Base-by-base conservation (phyloP, 2,329 filamentous ascomycete species). In the Penicillium thymicola region DNA sequence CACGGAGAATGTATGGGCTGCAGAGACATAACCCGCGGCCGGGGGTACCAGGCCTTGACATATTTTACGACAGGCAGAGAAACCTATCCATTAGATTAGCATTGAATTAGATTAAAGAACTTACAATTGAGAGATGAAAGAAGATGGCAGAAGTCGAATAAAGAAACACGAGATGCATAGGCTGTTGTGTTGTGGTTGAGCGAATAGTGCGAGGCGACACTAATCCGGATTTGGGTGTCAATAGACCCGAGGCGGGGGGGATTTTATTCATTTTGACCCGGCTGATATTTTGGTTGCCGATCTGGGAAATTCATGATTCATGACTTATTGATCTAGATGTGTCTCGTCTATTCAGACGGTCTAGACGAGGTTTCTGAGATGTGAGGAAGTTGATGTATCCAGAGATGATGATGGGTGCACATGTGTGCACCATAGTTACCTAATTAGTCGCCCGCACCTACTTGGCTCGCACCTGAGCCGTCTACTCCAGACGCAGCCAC, bases 141-240 rank as follows among this genome's bases (percentile, higher is more conserved):
- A 42, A 54, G 13, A 5, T 36, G 23, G 42, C 41, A 54, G 46
- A 45, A 28, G 13, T 7, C 18, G 40, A 55, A 55, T 45, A 55
- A 52, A 52, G 42, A 52, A 52, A 46, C 8, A 9, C 2, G 44
- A 37, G 28, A 13, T 23, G 4, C 6, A 40, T 28, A 21, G 5
- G 7, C 11, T 27, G 13, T 21, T 16, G 21, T 44, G 28, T 43
- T 16, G 18, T 32, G 36, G 18, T 53, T 21, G 37, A 41, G 38
- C 52, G 52, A 55, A 55, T 55, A 43, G 53, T 21, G 30, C 37
- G 51, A 41, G 54, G 34, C 25, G 42, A 44, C 32, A 51, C 54
- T 52, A 56, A 55, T 54, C 61, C 62, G 55, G 40, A 59, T 65
- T 65, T 47, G 59, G 59, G 47, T 18, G 32, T 69, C 63, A 68